Conservation (phyloP, 208 protist genomes). For the Acanthamoeba triangularis region DNA sequence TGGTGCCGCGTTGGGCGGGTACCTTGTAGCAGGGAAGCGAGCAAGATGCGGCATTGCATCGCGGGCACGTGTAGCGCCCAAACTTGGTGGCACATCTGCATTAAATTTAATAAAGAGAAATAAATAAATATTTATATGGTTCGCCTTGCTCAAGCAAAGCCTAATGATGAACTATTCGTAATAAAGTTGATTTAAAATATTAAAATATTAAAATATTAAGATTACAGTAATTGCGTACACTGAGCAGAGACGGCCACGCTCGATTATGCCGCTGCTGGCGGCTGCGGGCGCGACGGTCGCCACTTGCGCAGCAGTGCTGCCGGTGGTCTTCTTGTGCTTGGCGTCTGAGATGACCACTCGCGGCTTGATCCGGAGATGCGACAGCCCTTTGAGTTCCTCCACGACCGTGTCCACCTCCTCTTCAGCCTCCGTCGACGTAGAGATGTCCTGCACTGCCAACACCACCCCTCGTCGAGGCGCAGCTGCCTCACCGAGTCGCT, state of each 20-base stretch:
- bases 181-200: too few species aligned
- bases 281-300: background rate
- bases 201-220: background rate
- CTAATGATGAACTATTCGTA: background rate
- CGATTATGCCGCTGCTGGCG: conserved; percentile 8
- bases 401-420: conserved; percentile 33
- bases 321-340: background rate
- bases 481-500: background rate
- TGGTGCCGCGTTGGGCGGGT: too few species aligned
- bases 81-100: background rate
- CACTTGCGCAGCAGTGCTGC: background rate
- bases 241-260: conserved; percentile 15
- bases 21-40: conserved; percentile 54
- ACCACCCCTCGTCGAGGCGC: background rate
- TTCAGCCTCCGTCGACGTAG: background rate
- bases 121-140: background rate
- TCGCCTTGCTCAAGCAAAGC: background rate
- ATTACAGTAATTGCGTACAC: background rate
- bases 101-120: background rate
- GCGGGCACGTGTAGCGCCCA: conserved; percentile 25
- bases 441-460: background rate
- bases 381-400: background rate
- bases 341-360: conserved; percentile 38
- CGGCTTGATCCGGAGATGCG: conserved; percentile 19
- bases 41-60: conserved; percentile 19